phyloP scores from a whole-genome alignment of 2,329 filamentous ascomycete genomes.

The Lojkania enalia region DNA sequence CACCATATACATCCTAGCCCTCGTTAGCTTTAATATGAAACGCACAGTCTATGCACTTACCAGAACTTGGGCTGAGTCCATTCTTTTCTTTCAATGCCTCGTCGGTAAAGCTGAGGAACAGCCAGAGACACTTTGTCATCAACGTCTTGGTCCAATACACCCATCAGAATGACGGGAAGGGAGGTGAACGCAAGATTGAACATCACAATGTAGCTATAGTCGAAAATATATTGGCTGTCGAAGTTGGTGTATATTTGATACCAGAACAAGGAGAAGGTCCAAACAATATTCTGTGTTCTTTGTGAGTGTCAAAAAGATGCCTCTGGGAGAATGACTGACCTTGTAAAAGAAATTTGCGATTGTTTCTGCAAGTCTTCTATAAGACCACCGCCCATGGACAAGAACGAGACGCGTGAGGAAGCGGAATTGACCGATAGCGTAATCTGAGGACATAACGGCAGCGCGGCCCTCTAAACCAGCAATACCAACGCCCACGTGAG shows the following conservation, averaged over 20 bases:
- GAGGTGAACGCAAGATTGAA: conserved; percentile 98
- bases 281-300: conserved; percentile 77
- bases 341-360: conserved; percentile 99
- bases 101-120: conserved; percentile 91
- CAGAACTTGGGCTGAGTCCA: conserved; percentile 98
- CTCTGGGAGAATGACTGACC: too few relatives aligned
- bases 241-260: conserved; percentile 95
- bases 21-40: conserved; percentile 16
- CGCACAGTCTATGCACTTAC: conserved; percentile 57
- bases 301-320: background rate
- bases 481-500: conserved; percentile 86
- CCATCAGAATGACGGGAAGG: conserved; percentile 90
- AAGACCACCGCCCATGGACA: conserved; percentile 89
- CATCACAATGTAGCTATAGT: conserved; percentile 95
- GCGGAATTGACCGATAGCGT: conserved; percentile 85
- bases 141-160: conserved; percentile 95
- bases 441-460: conserved; percentile 83
- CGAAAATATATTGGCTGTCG: conserved; percentile 94
- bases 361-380: conserved; percentile 85
- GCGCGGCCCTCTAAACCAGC: conserved; percentile 86
- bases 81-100: conserved; percentile 92
- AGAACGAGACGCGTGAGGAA: conserved; percentile 79
- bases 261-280: conserved; percentile 97
- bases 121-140: conserved; percentile 90
- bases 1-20: conserved; percentile 73